These are phyloP conservation scores for Syzygium malaccense DNA, from an alignment of 441 rosid species.

Conservation along the genomic window DNA sequence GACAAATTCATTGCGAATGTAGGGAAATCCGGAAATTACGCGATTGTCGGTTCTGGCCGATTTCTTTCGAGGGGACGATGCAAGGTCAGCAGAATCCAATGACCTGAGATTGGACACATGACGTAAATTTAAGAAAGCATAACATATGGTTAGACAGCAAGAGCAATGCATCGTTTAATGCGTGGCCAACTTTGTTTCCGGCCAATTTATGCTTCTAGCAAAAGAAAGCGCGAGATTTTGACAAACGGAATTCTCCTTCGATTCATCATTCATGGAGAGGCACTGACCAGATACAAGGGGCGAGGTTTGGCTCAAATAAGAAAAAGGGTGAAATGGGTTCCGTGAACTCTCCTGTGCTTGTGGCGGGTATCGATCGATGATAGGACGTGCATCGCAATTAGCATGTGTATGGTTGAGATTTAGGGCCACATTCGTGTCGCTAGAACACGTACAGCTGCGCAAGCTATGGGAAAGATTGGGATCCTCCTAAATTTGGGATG, in stretches of 20 bases:
- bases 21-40: neutral
- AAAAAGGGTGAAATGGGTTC: neutral
- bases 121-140: neutral
- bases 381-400: neutral
- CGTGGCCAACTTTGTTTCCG: neutral
- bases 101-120: neutral
- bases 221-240: neutral
- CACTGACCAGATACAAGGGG: neutral
- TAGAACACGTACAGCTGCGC: accelerated
- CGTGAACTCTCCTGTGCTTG: neutral
- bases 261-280: neutral
- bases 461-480: neutral
- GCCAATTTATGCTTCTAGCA: neutral
- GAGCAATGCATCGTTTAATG: neutral
- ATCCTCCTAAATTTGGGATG: accelerated
- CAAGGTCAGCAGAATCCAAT: neutral
- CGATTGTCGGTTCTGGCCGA: neutral
- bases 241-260: neutral
- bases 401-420: neutral
- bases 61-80: neutral
- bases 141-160: neutral
- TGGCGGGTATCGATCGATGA: neutral
- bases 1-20: neutral
- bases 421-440: neutral
- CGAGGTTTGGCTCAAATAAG: neutral